A percentile compares a stretch with the other conserved stretches of the same genome.
Evolutionary conservation across 345 rosid genomes (phyloP).

Genomic region (Clarkia xantiana): DNA sequence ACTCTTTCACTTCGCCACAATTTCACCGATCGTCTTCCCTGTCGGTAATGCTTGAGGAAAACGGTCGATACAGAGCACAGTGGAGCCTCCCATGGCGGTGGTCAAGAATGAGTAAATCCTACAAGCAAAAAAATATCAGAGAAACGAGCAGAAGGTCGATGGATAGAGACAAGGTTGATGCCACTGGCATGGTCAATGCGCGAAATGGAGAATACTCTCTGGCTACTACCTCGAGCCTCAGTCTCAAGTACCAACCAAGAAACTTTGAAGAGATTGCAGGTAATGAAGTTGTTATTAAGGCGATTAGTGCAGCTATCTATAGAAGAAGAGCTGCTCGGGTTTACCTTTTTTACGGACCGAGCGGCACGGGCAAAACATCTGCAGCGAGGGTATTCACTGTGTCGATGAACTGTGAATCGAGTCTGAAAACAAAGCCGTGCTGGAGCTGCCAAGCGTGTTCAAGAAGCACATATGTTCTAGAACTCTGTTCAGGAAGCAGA

Average conservation of each 20-base stretch:
- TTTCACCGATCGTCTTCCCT: constrained; percentile 8
- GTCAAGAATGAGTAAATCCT: constrained; percentile 12
- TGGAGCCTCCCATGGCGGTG: constrained; percentile 18
- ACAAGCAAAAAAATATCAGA: constrained; percentile 4
- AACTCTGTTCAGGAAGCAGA: constrained; percentile 16
- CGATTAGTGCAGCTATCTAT: constrained; percentile 12
- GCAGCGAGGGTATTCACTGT: constrained; percentile 14
- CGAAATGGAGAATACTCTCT: not conserved
- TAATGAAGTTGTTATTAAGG: constrained; percentile 13
- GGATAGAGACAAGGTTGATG: not conserved
- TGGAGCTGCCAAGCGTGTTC: constrained; percentile 21
- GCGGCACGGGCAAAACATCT: constrained; percentile 24
- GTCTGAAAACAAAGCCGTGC: constrained; percentile 11
- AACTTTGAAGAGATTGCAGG: constrained; percentile 17
- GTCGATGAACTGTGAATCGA: constrained; percentile 17
- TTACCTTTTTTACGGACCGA: constrained; percentile 25
- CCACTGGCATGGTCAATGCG: not conserved
- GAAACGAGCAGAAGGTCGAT: not conserved
- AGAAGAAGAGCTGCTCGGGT: constrained; percentile 11
- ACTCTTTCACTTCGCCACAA: constrained; percentile 4
- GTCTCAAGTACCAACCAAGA: constrained; percentile 20
- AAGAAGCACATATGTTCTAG: constrained; percentile 15
- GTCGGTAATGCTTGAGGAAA: not conserved
- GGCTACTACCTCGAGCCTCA: constrained; percentile 9
- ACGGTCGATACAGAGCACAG: constrained; percentile 1